Evolutionary conservation across 352 stramenopile species (phyloP).

Genomic region (Globisporangium canariense): DNA sequence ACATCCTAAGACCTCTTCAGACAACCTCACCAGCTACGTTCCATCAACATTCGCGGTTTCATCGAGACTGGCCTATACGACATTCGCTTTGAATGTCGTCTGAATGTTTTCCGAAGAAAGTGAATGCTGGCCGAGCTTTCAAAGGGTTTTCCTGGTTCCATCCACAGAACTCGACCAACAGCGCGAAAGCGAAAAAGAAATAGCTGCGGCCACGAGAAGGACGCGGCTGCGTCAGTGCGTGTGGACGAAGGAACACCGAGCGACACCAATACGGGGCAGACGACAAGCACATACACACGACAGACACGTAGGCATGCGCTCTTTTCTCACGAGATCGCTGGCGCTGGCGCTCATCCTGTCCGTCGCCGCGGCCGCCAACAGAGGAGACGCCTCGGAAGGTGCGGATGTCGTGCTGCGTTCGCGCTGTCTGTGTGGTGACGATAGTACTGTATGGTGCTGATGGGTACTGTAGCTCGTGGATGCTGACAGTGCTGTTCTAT

Average conservation of each 20-base stretch:
- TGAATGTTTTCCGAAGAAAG: no score
- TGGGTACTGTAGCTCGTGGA: no score
- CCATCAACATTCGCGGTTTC: no score
- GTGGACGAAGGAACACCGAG: background rate
- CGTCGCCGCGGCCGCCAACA: background rate
- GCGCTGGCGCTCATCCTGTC: background rate
- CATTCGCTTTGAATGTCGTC: no score
- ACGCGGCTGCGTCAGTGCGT: background rate
- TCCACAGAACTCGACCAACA: background rate
- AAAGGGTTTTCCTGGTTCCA: slow-evolving; percentile 5
- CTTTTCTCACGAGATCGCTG: background rate
- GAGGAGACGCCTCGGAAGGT: slow-evolving; percentile 8
- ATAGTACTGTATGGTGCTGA: background rate
- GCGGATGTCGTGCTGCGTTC: background rate
- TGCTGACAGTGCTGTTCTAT: background rate
- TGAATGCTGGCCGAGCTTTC: background rate
- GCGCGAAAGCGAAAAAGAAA: background rate
- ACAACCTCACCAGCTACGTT: no score
- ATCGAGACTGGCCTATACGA: no score
- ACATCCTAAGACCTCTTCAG: no score
- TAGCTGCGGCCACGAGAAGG: background rate
- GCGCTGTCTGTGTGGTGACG: background rate
- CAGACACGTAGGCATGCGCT: background rate
- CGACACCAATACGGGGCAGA: no score
- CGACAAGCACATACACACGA: background rate